These are phyloP conservation scores for Hypomyces rosellus DNA, from an alignment of 2,329 filamentous ascomycete genomes.

Conservation along the genomic window DNA sequence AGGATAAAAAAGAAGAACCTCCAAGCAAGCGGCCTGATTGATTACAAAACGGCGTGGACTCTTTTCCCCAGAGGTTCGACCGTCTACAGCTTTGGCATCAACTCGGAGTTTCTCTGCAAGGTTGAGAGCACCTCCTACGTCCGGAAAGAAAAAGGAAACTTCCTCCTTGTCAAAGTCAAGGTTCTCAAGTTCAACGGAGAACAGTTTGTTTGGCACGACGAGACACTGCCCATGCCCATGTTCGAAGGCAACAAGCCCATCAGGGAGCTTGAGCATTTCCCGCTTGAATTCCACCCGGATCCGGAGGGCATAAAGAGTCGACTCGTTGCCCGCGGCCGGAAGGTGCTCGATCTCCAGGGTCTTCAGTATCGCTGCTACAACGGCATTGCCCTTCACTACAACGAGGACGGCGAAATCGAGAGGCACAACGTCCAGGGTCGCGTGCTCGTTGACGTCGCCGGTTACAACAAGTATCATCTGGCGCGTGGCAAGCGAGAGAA, in stretches of 20 bases:
- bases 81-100: constrained; percentile 32
- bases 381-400: constrained; percentile 30
- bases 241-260: constrained; percentile 38
- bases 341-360: constrained; percentile 36
- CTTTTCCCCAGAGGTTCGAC: constrained; percentile 35
- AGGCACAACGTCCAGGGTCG: constrained; percentile 35
- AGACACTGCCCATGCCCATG: constrained; percentile 21
- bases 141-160: constrained; percentile 1
- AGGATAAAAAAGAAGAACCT: constrained; percentile 31
- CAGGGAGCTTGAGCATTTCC: constrained; percentile 33
- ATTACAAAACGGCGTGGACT: constrained; percentile 38
- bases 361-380: constrained; percentile 36
- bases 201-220: constrained; percentile 35
- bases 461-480: constrained; percentile 37
- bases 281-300: constrained; percentile 27
- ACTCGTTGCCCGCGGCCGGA: constrained; percentile 29
- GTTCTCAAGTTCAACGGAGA: constrained; percentile 34
- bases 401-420: constrained; percentile 9
- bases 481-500: constrained; percentile 30
- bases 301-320: constrained; percentile 22
- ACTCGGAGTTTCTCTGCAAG: constrained; percentile 36
- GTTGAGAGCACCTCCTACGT: constrained; percentile 30
- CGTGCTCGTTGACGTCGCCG: constrained; percentile 34
- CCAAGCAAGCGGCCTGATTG: constrained; percentile 31
- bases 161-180: constrained; percentile 26